Base-by-base conservation (phyloP, 495 filamentous ascomycete genomes). In the Corynascus novoguineensis region DNA sequence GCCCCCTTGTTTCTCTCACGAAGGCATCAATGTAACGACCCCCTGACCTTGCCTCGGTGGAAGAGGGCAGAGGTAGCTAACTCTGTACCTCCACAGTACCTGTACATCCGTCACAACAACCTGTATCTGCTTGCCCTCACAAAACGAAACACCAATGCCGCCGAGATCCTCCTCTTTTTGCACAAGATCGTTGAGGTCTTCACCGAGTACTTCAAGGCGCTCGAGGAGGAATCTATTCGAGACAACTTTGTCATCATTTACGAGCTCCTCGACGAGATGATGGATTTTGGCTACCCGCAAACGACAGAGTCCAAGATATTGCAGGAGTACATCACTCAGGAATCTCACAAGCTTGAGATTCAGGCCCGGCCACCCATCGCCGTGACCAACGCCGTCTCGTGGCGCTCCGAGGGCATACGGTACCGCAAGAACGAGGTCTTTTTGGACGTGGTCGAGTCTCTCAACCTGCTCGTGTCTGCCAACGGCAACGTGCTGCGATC, bases 221-320 rank as follows among this genome's bases (percentile, higher is more conserved):
- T 99, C 51, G 95, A 99, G 72, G 95, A 99, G 73, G 95, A 99
- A 74, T 95, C 89, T 71, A 99, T 99, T 69, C 87, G 95, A 54
- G 95, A 99, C 75, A 99, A 99, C 78, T 99, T 97, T 64, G 95
- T 99, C 71, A 82, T 99, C 66, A 99, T 99, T 66, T 99, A 99
- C 78, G 95, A 99, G 74, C 75, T 99, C 52, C 83, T 99, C 60
- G 95, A 99, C 70, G 95, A 99, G 76, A 99, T 99, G 95, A 99
- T 99, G 95, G 95, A 99, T 72, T 99, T 97, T 76, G 95, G 95
- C 48, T 96, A 99, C 72, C 95, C 95, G 17, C 95, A 99, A 73
- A 99, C 95, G 21, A 99, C 95, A 51, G 95, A 99, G 73, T 90
- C 82, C 74, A 99, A 99, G 81, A 99, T 99, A 69, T 77, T 99